Conservation (phyloP, 441 rosid species). For the Croton setiger region DNA sequence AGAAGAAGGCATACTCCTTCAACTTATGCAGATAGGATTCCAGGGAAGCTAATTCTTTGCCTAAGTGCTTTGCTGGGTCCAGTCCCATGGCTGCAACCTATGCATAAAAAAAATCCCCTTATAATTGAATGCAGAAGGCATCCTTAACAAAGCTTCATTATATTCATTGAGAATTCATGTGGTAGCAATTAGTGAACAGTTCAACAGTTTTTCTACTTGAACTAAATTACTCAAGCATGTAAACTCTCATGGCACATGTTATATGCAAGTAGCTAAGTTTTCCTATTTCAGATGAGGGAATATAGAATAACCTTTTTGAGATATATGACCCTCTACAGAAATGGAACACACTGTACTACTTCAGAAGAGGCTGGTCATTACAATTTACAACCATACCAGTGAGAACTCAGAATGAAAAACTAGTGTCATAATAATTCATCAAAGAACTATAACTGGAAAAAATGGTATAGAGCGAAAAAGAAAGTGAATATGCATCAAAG, state of each 20-base stretch:
- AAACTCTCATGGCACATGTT: neutral
- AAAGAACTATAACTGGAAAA: neutral
- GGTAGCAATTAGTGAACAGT: neutral
- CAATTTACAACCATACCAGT: neutral
- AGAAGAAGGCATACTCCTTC: slow-evolving; percentile 61
- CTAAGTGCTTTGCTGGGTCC: slow-evolving; percentile 85
- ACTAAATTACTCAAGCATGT: neutral
- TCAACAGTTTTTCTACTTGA: neutral
- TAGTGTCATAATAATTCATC: neutral
- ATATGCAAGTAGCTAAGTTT: neutral
- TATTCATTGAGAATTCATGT: neutral
- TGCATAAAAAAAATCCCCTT: slow-evolving; percentile 20
- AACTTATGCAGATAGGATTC: slow-evolving; percentile 65
- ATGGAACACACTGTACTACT: neutral
- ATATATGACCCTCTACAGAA: neutral
- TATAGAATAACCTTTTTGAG: neutral
- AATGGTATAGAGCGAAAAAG: neutral
- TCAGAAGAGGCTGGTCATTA: neutral
- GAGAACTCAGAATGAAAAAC: neutral
- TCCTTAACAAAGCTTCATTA: slow-evolving; percentile 6
- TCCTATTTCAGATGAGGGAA: neutral
- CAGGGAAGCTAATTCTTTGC: slow-evolving; percentile 73
- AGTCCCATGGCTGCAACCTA: slow-evolving; percentile 97
- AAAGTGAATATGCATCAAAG: neutral
- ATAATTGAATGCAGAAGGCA: slow-evolving; percentile 7